Base-by-base conservation (phyloP, 345 rosid species). In the Moringa oleifera region DNA sequence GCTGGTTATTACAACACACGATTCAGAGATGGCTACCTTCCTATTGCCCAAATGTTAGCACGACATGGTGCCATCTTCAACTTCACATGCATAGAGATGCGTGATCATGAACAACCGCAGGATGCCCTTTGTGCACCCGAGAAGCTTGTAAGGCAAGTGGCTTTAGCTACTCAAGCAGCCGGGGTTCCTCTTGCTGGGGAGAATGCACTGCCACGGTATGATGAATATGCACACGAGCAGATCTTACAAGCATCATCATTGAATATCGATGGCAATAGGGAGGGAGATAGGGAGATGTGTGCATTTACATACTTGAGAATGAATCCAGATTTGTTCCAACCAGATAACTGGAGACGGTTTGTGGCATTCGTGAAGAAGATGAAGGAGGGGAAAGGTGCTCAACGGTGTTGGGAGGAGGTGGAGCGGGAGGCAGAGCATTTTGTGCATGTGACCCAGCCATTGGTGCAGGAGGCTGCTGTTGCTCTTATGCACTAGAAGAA, bases 1-100 rank as follows among this genome's bases (percentile, higher is more conserved):
- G 99, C 97, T 21, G 99, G 99, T 36, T 94, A 90, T 74, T 94
- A 88, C 68, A 94, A 90, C 83, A 94, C 99, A 2, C 79, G 97
- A 67, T 78, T 58, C 74, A 81, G 89, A 8, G 96, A 94, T 45
- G 97, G 99, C 4, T 94, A 90, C 76, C 84, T 94, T 23, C 96
- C 99, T 0, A 88, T 94, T 45, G 97, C 99, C 19, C 84, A 80
- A 56, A 94, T 94, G 97, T 65, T 94, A 61, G 97, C 89, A 0
- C 88, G 97, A 20, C 87, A 86, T 37, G 88, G 89, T 20, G 97
- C 97, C 1, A 46, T 94, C 51, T 90, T 90, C 85, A 94, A 90
- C 71, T 94, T 94, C 85, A 94, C 97, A 31, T 94, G 99, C 70
- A 77, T 94, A 2, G 97, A 94, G 63, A 94, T 94, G 99, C 85